Evolutionary conservation across 129 eudicot species (phyloP).

Genomic region (Helichrysum umbraculigerum): DNA sequence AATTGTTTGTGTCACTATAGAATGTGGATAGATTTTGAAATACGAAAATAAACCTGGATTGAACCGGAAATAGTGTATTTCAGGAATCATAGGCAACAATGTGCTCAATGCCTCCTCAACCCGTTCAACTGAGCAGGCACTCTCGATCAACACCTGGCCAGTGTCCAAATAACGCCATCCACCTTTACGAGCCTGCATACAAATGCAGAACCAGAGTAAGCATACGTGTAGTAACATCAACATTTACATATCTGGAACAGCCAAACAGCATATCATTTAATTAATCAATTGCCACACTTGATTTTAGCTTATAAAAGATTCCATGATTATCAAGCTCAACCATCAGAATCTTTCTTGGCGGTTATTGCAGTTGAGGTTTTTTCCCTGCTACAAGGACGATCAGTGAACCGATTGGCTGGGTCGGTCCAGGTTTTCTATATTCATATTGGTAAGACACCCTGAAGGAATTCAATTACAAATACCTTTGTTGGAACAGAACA

Average conservation of each 20-base stretch:
- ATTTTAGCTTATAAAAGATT: too few relatives aligned
- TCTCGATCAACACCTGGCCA: constrained; percentile 95
- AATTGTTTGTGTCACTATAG: neutral
- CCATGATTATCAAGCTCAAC: too few relatives aligned
- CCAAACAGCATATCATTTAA: neutral
- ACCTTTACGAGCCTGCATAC: constrained; percentile 77
- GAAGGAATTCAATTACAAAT: constrained; percentile 7
- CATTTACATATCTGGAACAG: neutral
- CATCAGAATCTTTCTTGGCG: too few relatives aligned
- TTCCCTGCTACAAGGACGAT: too few relatives aligned
- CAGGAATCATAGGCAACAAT: constrained; percentile 93
- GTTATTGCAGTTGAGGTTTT: too few relatives aligned
- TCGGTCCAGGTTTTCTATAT: neutral
- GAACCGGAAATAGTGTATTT: constrained; percentile 87
- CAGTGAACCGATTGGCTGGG: too few relatives aligned
- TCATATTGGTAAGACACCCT: neutral
- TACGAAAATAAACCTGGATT: constrained; percentile 75
- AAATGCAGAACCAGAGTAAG: constrained; percentile 20
- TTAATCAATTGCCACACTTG: neutral
- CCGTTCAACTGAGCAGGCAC: constrained; percentile 98
- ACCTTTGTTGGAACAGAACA: constrained; percentile 98
- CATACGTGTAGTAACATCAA: neutral
- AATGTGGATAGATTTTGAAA: neutral
- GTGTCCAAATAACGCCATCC: constrained; percentile 99
- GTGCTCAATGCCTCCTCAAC: constrained; percentile 95